Percentiles rank a stretch among this genome's conserved stretches.
Evolutionary conservation across 176 grass and related monocot genomes (phyloP).

Genomic region (Zea luxurians): DNA sequence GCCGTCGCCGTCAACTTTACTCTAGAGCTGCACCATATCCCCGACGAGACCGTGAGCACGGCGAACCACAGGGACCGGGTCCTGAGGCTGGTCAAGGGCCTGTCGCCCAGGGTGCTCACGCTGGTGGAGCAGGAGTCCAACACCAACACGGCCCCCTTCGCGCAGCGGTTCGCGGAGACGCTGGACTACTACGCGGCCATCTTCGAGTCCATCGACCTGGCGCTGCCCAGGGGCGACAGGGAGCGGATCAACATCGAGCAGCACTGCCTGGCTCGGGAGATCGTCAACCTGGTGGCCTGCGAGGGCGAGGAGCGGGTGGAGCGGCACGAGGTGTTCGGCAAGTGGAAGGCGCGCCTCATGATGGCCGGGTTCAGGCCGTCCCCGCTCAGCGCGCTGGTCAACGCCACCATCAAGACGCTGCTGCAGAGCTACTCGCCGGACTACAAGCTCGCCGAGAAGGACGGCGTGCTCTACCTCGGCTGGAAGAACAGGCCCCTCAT

Average conservation of each 20-base stretch:
- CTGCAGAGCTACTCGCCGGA: constrained; percentile 75
- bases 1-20: constrained; percentile 84
- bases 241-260: constrained; percentile 87
- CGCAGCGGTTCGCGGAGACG: constrained; percentile 69
- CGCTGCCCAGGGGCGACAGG: constrained; percentile 58
- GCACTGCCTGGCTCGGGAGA: constrained; percentile 88
- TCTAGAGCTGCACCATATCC: constrained; percentile 84
- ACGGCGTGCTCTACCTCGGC: constrained; percentile 82
- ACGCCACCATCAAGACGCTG: constrained; percentile 78
- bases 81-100: constrained; percentile 69
- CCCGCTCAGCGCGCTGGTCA: constrained; percentile 73
- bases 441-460: constrained; percentile 79
- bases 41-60: constrained; percentile 85
- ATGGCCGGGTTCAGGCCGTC: constrained; percentile 89
- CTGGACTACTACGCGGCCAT: constrained; percentile 85
- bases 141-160: constrained; percentile 83
- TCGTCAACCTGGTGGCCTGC: constrained; percentile 84
- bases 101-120: constrained; percentile 81
- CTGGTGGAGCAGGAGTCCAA: constrained; percentile 91
- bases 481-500: constrained; percentile 82
- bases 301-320: constrained; percentile 85
- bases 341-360: constrained; percentile 80
- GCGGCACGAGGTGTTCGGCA: constrained; percentile 78
- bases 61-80: constrained; percentile 77
- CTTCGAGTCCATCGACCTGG: constrained; percentile 91